These are phyloP conservation scores for Melampsora abietis-canadensis DNA, from an alignment of 1,284 basidiomycete genomes.

Conservation along the genomic window DNA sequence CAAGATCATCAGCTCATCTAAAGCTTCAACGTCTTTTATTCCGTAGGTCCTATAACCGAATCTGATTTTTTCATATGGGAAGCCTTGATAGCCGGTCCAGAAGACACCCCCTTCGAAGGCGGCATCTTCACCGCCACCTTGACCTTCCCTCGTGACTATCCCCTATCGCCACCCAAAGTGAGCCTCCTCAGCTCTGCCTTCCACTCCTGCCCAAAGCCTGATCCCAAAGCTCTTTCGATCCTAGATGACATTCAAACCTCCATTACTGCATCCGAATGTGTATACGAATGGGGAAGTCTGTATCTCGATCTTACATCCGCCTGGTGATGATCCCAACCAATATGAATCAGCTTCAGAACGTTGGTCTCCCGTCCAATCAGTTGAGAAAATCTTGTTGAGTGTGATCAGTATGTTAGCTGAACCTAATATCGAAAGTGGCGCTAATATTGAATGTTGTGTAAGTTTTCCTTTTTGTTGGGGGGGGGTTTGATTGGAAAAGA, in stretches of 20 bases:
- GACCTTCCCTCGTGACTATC: conserved; percentile 87
- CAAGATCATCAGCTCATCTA: background rate
- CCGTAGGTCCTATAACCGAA: conserved; percentile 77
- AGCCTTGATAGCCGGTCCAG: conserved; percentile 90
- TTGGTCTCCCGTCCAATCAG: conserved; percentile 96
- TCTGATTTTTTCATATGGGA: conserved; percentile 98
- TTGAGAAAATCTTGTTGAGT: conserved; percentile 85
- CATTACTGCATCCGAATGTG: conserved; percentile 94
- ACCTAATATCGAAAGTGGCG: conserved; percentile 97
- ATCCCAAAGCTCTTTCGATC: background rate
- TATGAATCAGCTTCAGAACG: conserved; percentile 89
- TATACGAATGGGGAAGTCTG: conserved; percentile 94
- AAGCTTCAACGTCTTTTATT: background rate
- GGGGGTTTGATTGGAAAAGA: background rate
- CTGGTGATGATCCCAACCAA: conserved; percentile 74
- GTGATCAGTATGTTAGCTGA: conserved; percentile 99
- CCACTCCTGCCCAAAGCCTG: background rate
- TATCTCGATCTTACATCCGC: conserved; percentile 96
- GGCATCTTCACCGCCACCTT: conserved; percentile 91
- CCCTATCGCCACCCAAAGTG: conserved; percentile 83
- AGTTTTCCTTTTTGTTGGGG: conserved; percentile 44
- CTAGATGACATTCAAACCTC: conserved; percentile 90
- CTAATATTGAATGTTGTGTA: conserved; percentile 76
- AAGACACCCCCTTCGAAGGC: conserved; percentile 97
- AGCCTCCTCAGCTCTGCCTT: background rate